A percentile compares a stretch with the other conserved stretches of the same genome.
These are phyloP conservation scores for Sphagnurus paluster DNA, from an alignment of 1,284 basidiomycete genomes.

Conservation along the genomic window DNA sequence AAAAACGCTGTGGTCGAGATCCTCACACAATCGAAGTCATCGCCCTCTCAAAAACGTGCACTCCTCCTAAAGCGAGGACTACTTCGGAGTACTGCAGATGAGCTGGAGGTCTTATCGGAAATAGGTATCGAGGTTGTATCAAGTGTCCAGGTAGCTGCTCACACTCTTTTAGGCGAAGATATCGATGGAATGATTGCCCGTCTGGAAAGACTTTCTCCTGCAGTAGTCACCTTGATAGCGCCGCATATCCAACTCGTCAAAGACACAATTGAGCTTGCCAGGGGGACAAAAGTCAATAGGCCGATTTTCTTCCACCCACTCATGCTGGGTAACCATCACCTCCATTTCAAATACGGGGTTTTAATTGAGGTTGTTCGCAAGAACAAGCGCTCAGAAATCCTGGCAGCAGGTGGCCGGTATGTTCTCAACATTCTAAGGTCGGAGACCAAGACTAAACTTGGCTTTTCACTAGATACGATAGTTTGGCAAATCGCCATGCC, in stretches of 20 bases:
- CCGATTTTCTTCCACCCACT: conserved; percentile 71
- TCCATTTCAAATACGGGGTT: conserved; percentile 72
- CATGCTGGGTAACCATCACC: conserved; percentile 63
- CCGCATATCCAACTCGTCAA: conserved; percentile 63
- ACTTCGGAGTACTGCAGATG: conserved; percentile 60
- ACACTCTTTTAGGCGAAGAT: conserved; percentile 50
- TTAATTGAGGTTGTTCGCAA: conserved; percentile 73
- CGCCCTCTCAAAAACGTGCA: conserved; percentile 66
- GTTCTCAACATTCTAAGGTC: conserved; percentile 19
- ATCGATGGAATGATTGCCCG: conserved; percentile 54
- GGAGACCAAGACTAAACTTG: neutral
- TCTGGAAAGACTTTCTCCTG: conserved; percentile 62
- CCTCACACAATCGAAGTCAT: conserved; percentile 62
- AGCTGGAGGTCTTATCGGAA: conserved; percentile 68
- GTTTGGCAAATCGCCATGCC: conserved; percentile 63
- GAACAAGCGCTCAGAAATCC: conserved; percentile 68
- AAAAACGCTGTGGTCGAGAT: conserved; percentile 58
- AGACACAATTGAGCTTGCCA: conserved; percentile 62
- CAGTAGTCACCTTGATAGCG: conserved; percentile 46
- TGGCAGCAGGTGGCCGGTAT: conserved; percentile 80
- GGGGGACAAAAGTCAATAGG: conserved; percentile 60
- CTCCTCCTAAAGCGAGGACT: conserved; percentile 67
- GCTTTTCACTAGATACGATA: conserved; percentile 66
- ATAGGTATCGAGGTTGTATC: conserved; percentile 41
- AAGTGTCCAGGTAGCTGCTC: neutral